Evolutionary conservation across 495 filamentous ascomycete species (phyloP), one percentile per base, ranked within the genome.

Genomic region (Ramalina intermedia): DNA sequence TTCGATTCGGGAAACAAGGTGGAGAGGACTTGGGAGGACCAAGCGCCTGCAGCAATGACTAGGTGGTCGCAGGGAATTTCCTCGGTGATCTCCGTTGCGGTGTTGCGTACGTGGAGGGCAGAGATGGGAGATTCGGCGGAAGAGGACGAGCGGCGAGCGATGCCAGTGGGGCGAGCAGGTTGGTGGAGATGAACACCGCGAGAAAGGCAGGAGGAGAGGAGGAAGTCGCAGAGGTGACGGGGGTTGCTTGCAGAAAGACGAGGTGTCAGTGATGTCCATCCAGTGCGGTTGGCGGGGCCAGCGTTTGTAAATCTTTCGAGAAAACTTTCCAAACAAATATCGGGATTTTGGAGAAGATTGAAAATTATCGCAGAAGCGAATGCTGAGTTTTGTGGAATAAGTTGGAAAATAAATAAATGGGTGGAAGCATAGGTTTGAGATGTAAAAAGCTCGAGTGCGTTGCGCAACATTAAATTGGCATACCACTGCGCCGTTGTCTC

Each of bases 131-230:
- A 33, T 13, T 13, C 29, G 29, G 29, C 2, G 29, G 29, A 33
- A 33, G 66, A 61, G 38, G 67, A 58, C 6, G 59, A 58, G 49
- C 81, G 71, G 16, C 66, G 72, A 16, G 68, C 58, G 9, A 85
- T 55, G 1, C 69, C 70, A 3, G 74, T 60, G 0, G 77, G 76
- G 44, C 61, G 69, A 6, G 74, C 74, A 2, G 80, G 82, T 17
- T 85, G 72, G 54, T 86, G 81, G 1, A 89, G 61, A 18, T 69
- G 65, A 8, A 85, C 82, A 12, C 83, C 84, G 18, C 73, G 70
- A 9, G 67, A 62, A 8, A 70, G 38, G 45, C 76, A 79, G 43
- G 72, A 60, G 20, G 69, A 63, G 20, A 87, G 65, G 1, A 91
- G 67, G 52, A 80, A 88, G 18, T 70, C 63, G 44, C 76, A 85